Percentiles rank a stretch among this genome's conserved stretches.
Evolutionary conservation across 257 asterid species (phyloP).

Genomic region (Fraxinus cuspidata): DNA sequence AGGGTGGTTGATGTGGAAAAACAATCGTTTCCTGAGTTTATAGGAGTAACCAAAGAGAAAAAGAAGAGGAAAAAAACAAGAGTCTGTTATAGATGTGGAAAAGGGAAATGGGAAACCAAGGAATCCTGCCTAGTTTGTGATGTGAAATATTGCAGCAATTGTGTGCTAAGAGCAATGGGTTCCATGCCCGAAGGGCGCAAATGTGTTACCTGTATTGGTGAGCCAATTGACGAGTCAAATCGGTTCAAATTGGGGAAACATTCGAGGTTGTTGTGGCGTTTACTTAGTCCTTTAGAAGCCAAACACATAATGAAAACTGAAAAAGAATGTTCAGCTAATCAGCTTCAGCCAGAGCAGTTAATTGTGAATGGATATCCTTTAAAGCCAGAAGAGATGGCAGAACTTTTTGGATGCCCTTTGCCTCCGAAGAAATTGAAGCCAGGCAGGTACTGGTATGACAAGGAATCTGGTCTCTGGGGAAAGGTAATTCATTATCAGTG

Average conservation of each 20-base stretch:
- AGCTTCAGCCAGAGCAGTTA: conserved; percentile 90
- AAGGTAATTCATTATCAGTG: conserved; percentile 48
- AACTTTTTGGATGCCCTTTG: conserved; percentile 73
- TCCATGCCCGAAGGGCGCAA: conserved; percentile 98
- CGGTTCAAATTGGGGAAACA: conserved; percentile 72
- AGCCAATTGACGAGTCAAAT: conserved; percentile 79
- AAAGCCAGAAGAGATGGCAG: conserved; percentile 81
- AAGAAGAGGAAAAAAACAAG: conserved; percentile 68
- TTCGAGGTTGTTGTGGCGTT: conserved; percentile 66
- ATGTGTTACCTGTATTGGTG: conserved; percentile 87
- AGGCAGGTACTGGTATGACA: conserved; percentile 93
- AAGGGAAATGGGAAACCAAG: conserved; percentile 86
- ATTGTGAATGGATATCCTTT: conserved; percentile 79
- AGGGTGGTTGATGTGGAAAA: conserved; percentile 48
- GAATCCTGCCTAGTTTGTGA: conserved; percentile 88
- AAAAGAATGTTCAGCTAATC: conserved; percentile 84
- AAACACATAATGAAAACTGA: conserved; percentile 90
- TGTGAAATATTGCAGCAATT: conserved; percentile 75
- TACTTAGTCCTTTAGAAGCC: conserved; percentile 88
- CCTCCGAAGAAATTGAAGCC: conserved; percentile 90
- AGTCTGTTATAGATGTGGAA: conserved; percentile 84
- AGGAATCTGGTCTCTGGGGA: conserved; percentile 96
- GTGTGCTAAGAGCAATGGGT: conserved; percentile 98
- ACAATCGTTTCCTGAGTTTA: conserved; percentile 61
- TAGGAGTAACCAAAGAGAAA: conserved; percentile 57